Base-by-base conservation (phyloP, 2,329 filamentous ascomycete genomes). In the Lasiodiplodia sp. region DNA sequence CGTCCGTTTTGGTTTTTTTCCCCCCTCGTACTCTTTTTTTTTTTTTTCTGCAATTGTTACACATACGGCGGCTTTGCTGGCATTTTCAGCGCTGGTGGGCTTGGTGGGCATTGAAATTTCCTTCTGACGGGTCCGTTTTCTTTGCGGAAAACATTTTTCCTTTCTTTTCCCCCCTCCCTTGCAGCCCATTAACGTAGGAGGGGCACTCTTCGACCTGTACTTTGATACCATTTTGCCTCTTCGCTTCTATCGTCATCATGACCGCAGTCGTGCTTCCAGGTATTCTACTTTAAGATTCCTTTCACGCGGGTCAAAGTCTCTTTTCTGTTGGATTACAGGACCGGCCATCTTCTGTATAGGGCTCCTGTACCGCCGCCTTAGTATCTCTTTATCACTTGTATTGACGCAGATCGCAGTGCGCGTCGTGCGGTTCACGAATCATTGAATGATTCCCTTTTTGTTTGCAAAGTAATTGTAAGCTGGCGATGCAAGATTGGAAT, bases 1-100 rank as follows among this genome's bases (percentile, higher is more conserved):
- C 40, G 51, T 40, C 52, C n/a, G 21, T 25, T 56, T 66, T 31
- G 4, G 10, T 28, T 28, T 55, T 55, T 25, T 21, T 56, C 18
- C 2, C 37, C 31, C 16, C 18, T 34, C 31, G 31, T 34, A 34
- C 31, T 34, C 31, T 28, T 38, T 28, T 38, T 57, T 31, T 11
- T 23, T 40, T 57, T 31, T 11, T 23, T 40, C 25, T 25, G 25
- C 49, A 21, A 44, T 34, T 47, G 31, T 18, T 31, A 14, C 14
- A 56, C 51, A 66, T 12, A 23, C 16, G 63, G 51, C 51, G 63
- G 63, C 63, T 55, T 55, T 66, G 51, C 51, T 66, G 55, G 63
- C 63, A 66, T 66, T 66, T 66, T 56, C 34, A 66, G 63, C 63
- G 63, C 37, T 37, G 38, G 28, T 66, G 21, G 63, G 25, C 40